Conservation (phyloP, 768 basidiomycete species). For the Pluteus cervinus region DNA sequence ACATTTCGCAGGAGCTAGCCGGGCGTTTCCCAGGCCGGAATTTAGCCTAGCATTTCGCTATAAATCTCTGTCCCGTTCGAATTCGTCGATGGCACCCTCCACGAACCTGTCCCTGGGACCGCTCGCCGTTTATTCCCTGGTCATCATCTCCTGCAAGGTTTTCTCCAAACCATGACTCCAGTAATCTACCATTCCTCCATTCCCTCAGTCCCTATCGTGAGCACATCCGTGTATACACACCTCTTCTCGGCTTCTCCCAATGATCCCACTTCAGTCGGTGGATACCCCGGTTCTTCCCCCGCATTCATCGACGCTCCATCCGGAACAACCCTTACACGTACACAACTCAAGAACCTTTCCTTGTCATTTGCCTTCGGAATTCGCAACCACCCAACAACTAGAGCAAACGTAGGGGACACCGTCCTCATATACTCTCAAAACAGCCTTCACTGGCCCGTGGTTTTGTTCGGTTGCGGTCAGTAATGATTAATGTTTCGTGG, state of each 20-base stretch:
- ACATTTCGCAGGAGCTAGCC: no score
- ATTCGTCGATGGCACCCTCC: no score
- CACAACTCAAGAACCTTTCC: conserved; percentile 43
- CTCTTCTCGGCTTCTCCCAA: conserved; percentile 33
- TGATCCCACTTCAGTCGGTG: conserved; percentile 30
- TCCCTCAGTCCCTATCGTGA: conserved; percentile 29
- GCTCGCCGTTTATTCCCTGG: no score
- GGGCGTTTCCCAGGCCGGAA: no score
- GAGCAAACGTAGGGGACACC: conserved; percentile 44
- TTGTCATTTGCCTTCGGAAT: conserved; percentile 58
- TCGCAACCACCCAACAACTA: conserved; percentile 29
- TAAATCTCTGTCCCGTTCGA: no score
- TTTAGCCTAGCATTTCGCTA: no score
- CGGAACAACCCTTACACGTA: conserved; percentile 50
- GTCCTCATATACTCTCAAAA: conserved; percentile 68
- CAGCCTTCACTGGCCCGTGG: conserved; percentile 45
- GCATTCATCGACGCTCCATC: conserved; percentile 67
- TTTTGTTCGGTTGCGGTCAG: conserved; percentile 39
- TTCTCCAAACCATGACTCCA: conserved; percentile 32
- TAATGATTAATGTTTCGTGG: conserved; percentile 3
- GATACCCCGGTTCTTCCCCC: conserved; percentile 33
- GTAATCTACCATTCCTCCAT: conserved; percentile 43
- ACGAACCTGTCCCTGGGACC: no score
- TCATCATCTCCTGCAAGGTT: no score
- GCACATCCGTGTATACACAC: conserved; percentile 43